Conservation (phyloP, 176 grass and related monocot genomes). For the Phoenix roebelenii region DNA sequence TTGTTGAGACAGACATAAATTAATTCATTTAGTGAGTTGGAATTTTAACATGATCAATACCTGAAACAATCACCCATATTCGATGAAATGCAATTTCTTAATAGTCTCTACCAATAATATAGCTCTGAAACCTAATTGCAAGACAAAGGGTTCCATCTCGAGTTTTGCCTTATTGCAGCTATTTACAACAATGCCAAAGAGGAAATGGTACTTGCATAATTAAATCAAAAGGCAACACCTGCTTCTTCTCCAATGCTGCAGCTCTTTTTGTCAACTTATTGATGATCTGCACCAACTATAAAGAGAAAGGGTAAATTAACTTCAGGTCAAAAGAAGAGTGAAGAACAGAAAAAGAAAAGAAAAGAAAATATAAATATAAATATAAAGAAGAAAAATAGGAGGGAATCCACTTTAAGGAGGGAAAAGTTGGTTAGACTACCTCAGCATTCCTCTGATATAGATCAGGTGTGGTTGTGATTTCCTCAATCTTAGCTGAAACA, state of each 20-base stretch:
- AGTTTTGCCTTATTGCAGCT: too few species aligned
- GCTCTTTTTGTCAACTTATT: slow-evolving; percentile 37
- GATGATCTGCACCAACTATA: slow-evolving; percentile 49
- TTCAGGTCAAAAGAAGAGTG: not conserved
- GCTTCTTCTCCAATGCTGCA: slow-evolving; percentile 44
- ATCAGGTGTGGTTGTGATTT: not conserved
- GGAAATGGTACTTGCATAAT: not conserved
- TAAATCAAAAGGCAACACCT: slow-evolving; percentile 32
- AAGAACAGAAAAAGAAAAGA: not conserved
- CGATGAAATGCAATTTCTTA: too few species aligned
- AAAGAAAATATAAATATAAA: not conserved
- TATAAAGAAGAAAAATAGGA: slow-evolving; percentile 3
- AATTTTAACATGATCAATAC: too few species aligned
- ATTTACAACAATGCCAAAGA: too few species aligned
- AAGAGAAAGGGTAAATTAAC: slow-evolving; percentile 4
- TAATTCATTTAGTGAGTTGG: too few species aligned
- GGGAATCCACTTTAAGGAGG: not conserved
- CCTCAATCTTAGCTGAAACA: not conserved
- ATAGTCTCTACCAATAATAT: too few species aligned
- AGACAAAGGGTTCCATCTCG: too few species aligned
- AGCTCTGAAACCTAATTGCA: too few species aligned
- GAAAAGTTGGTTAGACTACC: not conserved
- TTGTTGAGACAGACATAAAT: too few species aligned
- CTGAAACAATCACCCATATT: too few species aligned
- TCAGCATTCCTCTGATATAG: not conserved